A percentile compares a stretch with the other conserved stretches of the same genome.
These are phyloP conservation scores for Acacia acuminata DNA, from an alignment of 306 rosid genomes.

Conservation along the genomic window DNA sequence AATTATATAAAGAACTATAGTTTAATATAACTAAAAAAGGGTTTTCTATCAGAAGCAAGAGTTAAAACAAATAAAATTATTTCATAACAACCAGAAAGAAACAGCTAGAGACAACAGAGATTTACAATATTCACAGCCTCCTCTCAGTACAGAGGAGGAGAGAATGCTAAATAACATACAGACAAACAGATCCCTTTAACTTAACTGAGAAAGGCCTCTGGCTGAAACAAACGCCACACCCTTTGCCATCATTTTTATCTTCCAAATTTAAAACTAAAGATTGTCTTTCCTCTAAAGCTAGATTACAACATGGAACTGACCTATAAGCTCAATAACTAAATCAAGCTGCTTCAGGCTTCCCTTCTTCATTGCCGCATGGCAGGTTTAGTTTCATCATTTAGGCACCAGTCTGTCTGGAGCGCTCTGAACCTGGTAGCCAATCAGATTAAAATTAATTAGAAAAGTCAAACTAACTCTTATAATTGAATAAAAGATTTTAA, in stretches of 20 bases:
- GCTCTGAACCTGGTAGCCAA: slow-evolving; percentile 51
- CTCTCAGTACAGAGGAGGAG: background rate
- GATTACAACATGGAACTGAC: slow-evolving; percentile 21
- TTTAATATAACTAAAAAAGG: background rate
- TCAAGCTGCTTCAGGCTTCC: slow-evolving; percentile 10
- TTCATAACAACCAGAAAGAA: slow-evolving; percentile 7
- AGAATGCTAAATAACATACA: background rate
- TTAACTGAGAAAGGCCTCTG: background rate
- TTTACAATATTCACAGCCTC: slow-evolving; percentile 34
- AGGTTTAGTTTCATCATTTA: slow-evolving; percentile 38
- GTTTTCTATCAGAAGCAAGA: background rate
- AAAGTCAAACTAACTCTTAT: slow-evolving; percentile 9
- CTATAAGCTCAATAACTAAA: slow-evolving; percentile 24
- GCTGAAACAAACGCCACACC: background rate
- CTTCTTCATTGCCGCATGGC: slow-evolving; percentile 29
- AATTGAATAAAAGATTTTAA: slow-evolving; percentile 23
- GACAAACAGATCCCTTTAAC: slow-evolving; percentile 26
- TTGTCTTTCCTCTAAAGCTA: slow-evolving; percentile 25
- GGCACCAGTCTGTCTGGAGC: slow-evolving; percentile 35
- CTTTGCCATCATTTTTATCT: slow-evolving; percentile 12
- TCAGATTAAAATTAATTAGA: slow-evolving; percentile 23
- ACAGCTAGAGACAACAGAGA: slow-evolving; percentile 1
- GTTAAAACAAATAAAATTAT: background rate
- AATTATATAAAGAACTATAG: background rate
- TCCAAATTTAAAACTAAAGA: slow-evolving; percentile 19